These are phyloP conservation scores for Trichoderma parareesei DNA, from an alignment of 495 filamentous ascomycete genomes.

Conservation along the genomic window DNA sequence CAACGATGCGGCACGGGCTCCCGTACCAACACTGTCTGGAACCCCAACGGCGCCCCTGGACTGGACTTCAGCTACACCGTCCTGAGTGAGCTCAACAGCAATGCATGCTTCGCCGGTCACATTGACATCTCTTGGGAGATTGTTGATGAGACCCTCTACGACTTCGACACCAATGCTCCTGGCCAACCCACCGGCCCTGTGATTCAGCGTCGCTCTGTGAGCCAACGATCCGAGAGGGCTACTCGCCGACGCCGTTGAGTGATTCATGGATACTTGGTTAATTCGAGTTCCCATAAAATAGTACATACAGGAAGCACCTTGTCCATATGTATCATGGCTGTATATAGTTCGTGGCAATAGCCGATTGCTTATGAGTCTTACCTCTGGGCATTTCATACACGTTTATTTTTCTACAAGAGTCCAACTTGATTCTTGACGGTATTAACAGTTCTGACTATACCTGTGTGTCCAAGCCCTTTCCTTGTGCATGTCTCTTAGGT, in stretches of 20 bases:
- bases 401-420: no score
- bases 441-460: no score
- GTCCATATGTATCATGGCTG: neutral
- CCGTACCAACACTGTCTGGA: conserved; percentile 3
- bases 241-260: neutral
- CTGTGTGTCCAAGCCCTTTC: no score
- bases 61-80: neutral
- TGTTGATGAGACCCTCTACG: neutral
- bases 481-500: no score
- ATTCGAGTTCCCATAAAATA: no score
- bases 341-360: neutral
- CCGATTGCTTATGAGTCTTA: neutral
- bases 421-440: no score
- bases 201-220: neutral
- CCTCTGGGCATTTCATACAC: no score
- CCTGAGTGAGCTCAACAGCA: neutral
- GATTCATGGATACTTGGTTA: no score
- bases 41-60: conserved; percentile 1
- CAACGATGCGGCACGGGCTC: neutral
- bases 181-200: conserved; percentile 1
- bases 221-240: neutral
- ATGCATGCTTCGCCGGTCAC: neutral
- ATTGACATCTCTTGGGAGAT: neutral
- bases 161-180: conserved; percentile 3
- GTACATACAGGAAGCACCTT: conserved; percentile 1